phyloP scores from a whole-genome alignment of 441 rosid genomes.

The Mallotus japonicus region DNA sequence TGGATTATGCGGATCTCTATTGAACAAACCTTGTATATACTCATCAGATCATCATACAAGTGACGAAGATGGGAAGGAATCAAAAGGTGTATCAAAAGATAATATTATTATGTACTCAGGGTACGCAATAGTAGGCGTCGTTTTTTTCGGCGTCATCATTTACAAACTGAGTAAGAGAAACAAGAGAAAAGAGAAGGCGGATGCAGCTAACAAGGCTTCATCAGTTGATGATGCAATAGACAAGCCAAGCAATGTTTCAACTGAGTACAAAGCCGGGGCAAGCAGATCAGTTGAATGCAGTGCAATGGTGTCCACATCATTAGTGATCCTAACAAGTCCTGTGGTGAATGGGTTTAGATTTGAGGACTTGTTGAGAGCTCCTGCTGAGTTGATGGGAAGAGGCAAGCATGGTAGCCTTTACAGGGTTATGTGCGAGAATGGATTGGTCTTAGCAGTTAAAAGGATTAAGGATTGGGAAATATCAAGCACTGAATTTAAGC shows the following conservation, averaged over 20 bases:
- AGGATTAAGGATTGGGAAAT: constrained; percentile 65
- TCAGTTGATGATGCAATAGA: constrained; percentile 28
- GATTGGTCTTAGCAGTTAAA: constrained; percentile 48
- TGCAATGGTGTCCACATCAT: constrained; percentile 33
- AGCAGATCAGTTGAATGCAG: constrained; percentile 41
- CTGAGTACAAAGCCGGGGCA: constrained; percentile 20
- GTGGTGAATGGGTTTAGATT: constrained; percentile 39
- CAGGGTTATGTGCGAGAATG: constrained; percentile 41
- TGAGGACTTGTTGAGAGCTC: constrained; percentile 59
- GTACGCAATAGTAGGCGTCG: constrained; percentile 33
- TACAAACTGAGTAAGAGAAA: constrained; percentile 25
- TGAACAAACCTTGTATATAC: constrained; percentile 30
- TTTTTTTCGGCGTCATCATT: constrained; percentile 24
- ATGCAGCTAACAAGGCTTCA: constrained; percentile 26
- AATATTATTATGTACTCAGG: constrained; percentile 44
- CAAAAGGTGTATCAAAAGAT: constrained; percentile 24
- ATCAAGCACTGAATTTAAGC: constrained; percentile 39
- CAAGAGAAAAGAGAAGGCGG: constrained; percentile 25
- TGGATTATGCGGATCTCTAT: constrained; percentile 38
- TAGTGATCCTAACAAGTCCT: constrained; percentile 49
- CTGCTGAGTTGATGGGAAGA: constrained; percentile 58
- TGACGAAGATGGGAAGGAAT: constrained; percentile 9
- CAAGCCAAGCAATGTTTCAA: constrained; percentile 28
- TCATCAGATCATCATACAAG: neutral
- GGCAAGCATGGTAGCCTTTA: constrained; percentile 55